A percentile compares a stretch with the other conserved stretches of the same genome.
Conservation (phyloP, 1,284 basidiomycete species). For the Ustilago cynodontis region DNA sequence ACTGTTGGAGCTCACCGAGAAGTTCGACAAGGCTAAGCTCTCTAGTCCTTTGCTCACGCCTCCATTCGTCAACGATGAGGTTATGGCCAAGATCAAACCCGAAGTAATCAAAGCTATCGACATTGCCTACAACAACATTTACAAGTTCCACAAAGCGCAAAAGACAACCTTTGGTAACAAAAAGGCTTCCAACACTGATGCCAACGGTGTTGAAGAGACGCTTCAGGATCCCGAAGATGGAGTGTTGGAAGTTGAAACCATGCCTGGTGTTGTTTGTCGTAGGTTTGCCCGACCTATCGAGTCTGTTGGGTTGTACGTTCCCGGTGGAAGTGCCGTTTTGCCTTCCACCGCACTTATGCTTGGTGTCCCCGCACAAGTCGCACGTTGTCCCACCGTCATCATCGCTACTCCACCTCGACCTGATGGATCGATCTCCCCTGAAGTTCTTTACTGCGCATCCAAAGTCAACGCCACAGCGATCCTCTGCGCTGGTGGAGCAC, state of each 20-base stretch:
- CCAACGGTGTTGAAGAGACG: slow-evolving; percentile 12
- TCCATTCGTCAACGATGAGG: slow-evolving; percentile 73
- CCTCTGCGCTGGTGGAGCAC: slow-evolving; percentile 83
- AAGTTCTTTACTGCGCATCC: slow-evolving; percentile 68
- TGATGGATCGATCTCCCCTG: slow-evolving; percentile 67
- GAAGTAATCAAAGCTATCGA: slow-evolving; percentile 85
- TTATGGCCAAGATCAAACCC: slow-evolving; percentile 62
- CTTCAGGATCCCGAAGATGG: slow-evolving; percentile 75
- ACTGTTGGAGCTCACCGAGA: slow-evolving; percentile 88
- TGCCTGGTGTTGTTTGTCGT: slow-evolving; percentile 83
- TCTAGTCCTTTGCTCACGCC: slow-evolving; percentile 65
- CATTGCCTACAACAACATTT: slow-evolving; percentile 90
- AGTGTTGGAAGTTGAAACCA: slow-evolving; percentile 87
- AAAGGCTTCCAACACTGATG: slow-evolving; percentile 72
- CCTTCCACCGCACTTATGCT: slow-evolving; percentile 98
- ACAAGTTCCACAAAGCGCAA: slow-evolving; percentile 70
- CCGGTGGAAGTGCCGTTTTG: slow-evolving; percentile 94
- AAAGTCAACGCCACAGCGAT: slow-evolving; percentile 66
- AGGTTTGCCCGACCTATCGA: slow-evolving; percentile 92
- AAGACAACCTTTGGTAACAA: slow-evolving; percentile 68
- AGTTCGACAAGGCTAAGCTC: slow-evolving; percentile 88
- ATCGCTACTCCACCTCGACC: slow-evolving; percentile 91
- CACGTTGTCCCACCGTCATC: slow-evolving; percentile 90
- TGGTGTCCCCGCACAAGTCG: slow-evolving; percentile 96
- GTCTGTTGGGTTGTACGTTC: slow-evolving; percentile 95